Base-by-base conservation (phyloP, 2,329 filamentous ascomycete genomes). In the Lachnellula arida region DNA sequence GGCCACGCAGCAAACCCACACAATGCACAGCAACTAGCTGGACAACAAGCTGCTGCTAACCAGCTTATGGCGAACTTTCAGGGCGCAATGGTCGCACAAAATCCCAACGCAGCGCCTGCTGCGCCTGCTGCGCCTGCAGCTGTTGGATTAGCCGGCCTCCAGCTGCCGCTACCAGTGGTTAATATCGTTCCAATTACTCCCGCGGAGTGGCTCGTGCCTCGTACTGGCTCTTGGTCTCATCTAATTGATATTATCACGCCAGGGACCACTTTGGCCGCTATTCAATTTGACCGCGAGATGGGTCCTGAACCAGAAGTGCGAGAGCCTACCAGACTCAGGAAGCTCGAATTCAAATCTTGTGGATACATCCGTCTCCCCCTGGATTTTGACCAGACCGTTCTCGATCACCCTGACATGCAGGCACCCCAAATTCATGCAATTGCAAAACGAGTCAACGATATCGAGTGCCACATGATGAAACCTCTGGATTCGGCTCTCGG, bases 231-330 rank as follows among this genome's bases (percentile, higher is more conserved):
- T 15, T 83, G 80, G 81, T 67, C 75, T 19, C 65, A 74, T 7
- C 62, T 80, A 23, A 74, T 83, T 52, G 74, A 82, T 60, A 65
- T 62, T 11, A 73, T 81, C 49, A 80, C 77, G 0, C 79, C 80
- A 2, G 75, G 77, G 14, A 67, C 64, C 2, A 76, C 73, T 15
- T 68, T 79, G 34, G 65, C 65, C 43, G 71, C 76, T 56, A 73
- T 76, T 39, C 70, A 73, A 14, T 68, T 72, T 23, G 59, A 65
- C 7, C 65, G 68, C 51, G 72, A 72, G 40, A 66, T 68, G 60
- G 63, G 64, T 50, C 65, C 56, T 7, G 64, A 67, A 34, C 61
- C 67, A 22, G 56, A 54, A 48, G 19, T 49, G 56, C 52, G 50
- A 53, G 40, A 56, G 51, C 34, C 63, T 53, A 60, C 58, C 17